These are phyloP conservation scores for Echites panduratus DNA, from an alignment of 257 asterid species.

Conservation along the genomic window DNA sequence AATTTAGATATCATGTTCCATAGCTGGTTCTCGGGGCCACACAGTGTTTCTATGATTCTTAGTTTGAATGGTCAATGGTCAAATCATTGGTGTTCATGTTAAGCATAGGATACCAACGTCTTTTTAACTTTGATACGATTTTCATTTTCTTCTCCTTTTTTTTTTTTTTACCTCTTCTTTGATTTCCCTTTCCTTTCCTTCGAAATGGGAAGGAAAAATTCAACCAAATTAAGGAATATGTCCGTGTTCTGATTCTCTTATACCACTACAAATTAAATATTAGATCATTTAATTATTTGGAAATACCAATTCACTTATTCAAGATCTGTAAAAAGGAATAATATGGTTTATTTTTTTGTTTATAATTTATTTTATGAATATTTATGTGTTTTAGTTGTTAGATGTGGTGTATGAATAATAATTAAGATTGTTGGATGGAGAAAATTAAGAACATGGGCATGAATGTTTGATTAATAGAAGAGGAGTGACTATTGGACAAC, in stretches of 20 bases:
- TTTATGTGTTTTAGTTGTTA: not conserved
- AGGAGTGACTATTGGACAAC: not conserved
- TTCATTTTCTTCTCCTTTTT: constrained; percentile 29
- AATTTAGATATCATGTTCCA: constrained; percentile 18
- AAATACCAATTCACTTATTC: too few species aligned
- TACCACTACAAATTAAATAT: too few species aligned
- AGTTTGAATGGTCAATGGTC: constrained; percentile 86
- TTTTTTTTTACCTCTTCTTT: accelerated
- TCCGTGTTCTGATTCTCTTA: too few species aligned
- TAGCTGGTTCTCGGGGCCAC: constrained; percentile 37
- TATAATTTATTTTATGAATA: not conserved
- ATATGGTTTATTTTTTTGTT: too few species aligned
- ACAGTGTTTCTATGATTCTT: constrained; percentile 33
- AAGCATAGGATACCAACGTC: constrained; percentile 65
- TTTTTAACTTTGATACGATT: constrained; percentile 19
- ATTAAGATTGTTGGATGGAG: not conserved
- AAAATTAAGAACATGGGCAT: not conserved
- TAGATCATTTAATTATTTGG: too few species aligned
- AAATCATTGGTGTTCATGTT: constrained; percentile 64
- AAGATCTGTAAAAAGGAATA: not conserved
- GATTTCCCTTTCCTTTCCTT: not conserved
- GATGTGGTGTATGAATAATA: too few species aligned
- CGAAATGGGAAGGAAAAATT: not conserved
- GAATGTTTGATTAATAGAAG: not conserved
- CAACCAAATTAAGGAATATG: not conserved